phyloP scores from a whole-genome alignment of 176 grass and related monocot species.

The Oropetium thomaeum region DNA sequence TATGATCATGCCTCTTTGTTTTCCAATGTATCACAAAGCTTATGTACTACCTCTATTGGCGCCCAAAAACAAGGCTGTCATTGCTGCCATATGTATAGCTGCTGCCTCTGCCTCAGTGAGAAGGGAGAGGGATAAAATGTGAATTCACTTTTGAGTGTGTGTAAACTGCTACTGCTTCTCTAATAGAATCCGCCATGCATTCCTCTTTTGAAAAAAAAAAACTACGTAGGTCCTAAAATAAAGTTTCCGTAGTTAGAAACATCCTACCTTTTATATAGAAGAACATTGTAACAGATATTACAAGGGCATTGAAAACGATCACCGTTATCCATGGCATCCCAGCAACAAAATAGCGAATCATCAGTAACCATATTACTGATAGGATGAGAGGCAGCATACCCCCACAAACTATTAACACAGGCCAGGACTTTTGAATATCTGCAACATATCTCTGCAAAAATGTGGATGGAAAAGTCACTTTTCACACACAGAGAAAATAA shows the following conservation, averaged over 20 bases:
- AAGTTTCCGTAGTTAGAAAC: constrained; percentile 5
- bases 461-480: background rate
- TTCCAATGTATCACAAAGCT: background rate
- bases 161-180: background rate
- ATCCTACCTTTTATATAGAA: constrained; percentile 87
- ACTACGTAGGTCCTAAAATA: background rate
- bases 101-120: background rate
- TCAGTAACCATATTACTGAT: constrained; percentile 77
- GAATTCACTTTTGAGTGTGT: background rate
- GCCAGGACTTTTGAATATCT: constrained; percentile 90
- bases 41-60: background rate
- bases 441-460: constrained; percentile 87
- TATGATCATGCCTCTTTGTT: background rate
- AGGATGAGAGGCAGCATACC: constrained; percentile 80
- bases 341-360: constrained; percentile 98
- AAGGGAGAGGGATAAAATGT: background rate
- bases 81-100: background rate
- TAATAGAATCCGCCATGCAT: background rate
- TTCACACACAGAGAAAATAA: background rate
- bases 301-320: constrained; percentile 76
- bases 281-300: constrained; percentile 89
- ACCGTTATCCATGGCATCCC: constrained; percentile 97
- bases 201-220: background rate
- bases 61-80: background rate
- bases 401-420: constrained; percentile 95